Base-by-base conservation (phyloP, 2,329 filamentous ascomycete genomes). In the Trichoderma sp. region DNA sequence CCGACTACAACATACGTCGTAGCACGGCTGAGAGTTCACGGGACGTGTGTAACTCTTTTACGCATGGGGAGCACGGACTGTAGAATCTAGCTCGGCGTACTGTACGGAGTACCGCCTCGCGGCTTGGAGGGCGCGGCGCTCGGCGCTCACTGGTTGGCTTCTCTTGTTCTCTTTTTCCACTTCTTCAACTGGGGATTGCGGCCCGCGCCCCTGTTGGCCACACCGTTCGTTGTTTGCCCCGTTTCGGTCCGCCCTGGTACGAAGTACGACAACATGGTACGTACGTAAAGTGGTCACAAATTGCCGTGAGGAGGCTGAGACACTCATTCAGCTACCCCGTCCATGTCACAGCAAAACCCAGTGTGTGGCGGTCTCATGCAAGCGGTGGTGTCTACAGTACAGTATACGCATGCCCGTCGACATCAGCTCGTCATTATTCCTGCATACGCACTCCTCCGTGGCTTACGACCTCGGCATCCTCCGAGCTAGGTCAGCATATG, bases 61-160 rank as follows among this genome's bases (percentile, higher is more conserved):
- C n/a, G n/a, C n/a, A n/a, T n/a, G n/a, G n/a, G n/a, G n/a, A 45
- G 39, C 39, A 45, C 39, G 39, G 39, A 45, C 42, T 48, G n/a
- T 22, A 12, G 22, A 45, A 19, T 19, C 29, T 13, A 27, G 12
- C 19, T 22, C 19, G 9, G 22, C 15, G 48, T 58, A 25, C 45
- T 32, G 12, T 10, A 27, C 19, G 9, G 22, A 27, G 48, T 58
- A 25, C 45, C 45, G 45, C 32, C 25, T 12, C 19, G 19, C 45
- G 39, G 34, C 59, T 35, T 63, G 22, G 42, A 19, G 22, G 34
- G 15, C 34, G 27, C 58, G 58, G 42, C 42, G 42, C 58, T 61
- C 58, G 59, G 45, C 45, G 59, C 45, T 63, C 59, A 22, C 60
- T 64, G 60, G 8, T 39, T 64, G 60, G 8, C 42, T 64, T 45